Evolutionary conservation across 768 basidiomycete species (phyloP).

Genomic region (Macrolepiota albuminosa): DNA sequence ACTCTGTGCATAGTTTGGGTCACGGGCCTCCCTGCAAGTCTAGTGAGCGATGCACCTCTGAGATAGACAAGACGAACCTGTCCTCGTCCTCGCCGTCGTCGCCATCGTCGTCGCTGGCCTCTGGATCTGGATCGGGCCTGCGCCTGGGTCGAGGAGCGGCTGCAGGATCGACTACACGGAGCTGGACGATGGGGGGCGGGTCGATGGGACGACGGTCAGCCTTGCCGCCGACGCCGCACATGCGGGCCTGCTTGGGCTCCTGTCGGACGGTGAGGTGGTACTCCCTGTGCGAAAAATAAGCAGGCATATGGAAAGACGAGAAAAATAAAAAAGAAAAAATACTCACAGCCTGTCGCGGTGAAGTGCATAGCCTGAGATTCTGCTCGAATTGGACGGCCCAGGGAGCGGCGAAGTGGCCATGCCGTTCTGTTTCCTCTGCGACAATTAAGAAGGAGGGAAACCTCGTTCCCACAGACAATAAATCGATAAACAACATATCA

Average conservation of each 20-base stretch:
- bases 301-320: not conserved
- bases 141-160: not conserved
- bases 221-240: conserved; percentile 89
- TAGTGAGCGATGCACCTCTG: not conserved
- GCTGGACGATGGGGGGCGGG: conserved; percentile 95
- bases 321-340: not conserved
- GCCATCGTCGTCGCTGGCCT: conserved; percentile 6
- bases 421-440: not conserved
- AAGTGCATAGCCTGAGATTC: conserved; percentile 9
- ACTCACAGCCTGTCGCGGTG: conserved; percentile 39
- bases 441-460: not conserved
- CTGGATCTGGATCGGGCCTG: conserved; percentile 1
- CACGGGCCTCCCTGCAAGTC: conserved; percentile 12
- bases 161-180: conserved; percentile 75
- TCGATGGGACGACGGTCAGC: conserved; percentile 96
- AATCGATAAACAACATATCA: not conserved
- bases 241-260: conserved; percentile 87
- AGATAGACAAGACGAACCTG: conserved; percentile 6
- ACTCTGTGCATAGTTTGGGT: conserved; percentile 44
- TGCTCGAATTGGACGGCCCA: not conserved
- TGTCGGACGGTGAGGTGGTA: conserved; percentile 86
- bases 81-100: conserved; percentile 11
- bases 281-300: conserved; percentile 44
- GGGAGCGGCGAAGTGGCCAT: not conserved
- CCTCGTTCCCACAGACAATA: not conserved